phyloP scores from a whole-genome alignment of 2,329 filamentous ascomycete species.

The Pochonia chlamydosporia region DNA sequence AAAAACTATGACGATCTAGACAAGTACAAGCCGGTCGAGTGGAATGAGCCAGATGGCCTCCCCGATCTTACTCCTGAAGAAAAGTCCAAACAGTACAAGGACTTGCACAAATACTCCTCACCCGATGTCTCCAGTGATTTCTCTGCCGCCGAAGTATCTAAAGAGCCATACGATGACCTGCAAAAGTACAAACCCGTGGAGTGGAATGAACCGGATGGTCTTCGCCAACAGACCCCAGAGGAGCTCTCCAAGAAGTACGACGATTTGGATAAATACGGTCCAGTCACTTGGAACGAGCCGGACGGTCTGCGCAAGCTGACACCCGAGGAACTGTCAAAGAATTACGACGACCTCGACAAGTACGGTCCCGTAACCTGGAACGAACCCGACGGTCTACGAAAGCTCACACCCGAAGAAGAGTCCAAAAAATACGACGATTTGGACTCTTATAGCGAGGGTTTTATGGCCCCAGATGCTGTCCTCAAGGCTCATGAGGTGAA shows the following conservation, averaged over 20 bases:
- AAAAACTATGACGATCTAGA: constrained; percentile 35
- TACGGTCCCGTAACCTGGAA: constrained; percentile 26
- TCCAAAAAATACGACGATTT: constrained; percentile 30
- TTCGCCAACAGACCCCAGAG: constrained; percentile 24
- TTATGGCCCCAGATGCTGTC: constrained; percentile 8
- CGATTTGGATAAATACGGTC: constrained; percentile 29
- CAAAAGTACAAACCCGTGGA: constrained; percentile 30
- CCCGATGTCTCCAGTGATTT: constrained; percentile 23
- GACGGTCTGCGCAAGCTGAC: constrained; percentile 24
- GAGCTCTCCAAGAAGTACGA: constrained; percentile 33
- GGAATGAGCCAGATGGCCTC: constrained; percentile 25
- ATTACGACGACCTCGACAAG: constrained; percentile 30
- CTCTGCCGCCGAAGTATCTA: constrained; percentile 19
- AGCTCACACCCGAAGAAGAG: constrained; percentile 21
- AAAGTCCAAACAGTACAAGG: constrained; percentile 24
- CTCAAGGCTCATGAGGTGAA: constrained; percentile 10
- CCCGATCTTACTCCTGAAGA: constrained; percentile 22
- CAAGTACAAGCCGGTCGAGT: constrained; percentile 28
- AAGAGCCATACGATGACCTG: constrained; percentile 31
- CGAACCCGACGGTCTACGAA: constrained; percentile 21
- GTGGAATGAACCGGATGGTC: constrained; percentile 36
- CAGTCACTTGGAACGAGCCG: constrained; percentile 30
- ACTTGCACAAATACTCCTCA: constrained; percentile 29
- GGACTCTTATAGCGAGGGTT: constrained; percentile 21
- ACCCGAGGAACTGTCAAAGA: constrained; percentile 32